Conservation (phyloP, 768 basidiomycete species). For the Mycena chlorophos region DNA sequence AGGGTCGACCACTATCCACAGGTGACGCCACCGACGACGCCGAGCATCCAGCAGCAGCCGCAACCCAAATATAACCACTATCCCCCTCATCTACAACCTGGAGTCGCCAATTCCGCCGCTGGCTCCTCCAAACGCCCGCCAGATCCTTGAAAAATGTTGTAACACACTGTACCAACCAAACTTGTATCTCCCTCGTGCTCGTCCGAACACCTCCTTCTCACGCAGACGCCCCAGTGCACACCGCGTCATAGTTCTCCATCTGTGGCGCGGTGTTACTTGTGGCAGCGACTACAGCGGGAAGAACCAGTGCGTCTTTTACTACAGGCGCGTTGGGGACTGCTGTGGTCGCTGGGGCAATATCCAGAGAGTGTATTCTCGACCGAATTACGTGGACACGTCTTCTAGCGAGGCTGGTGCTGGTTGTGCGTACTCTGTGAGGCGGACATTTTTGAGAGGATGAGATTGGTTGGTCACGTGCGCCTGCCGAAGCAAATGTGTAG, state of each 20-base stretch:
- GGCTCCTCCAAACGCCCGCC: no score
- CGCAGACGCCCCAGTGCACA: background rate
- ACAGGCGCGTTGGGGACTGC: background rate
- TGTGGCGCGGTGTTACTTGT: background rate
- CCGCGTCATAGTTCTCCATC: background rate
- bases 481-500: no score
- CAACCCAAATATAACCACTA: slow-evolving; percentile 11
- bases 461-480: no score
- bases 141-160: no score
- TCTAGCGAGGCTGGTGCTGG: background rate
- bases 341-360: background rate
- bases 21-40: no score
- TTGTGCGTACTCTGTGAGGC: background rate
- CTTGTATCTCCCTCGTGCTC: no score
- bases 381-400: background rate
- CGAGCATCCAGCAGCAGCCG: slow-evolving; percentile 37
- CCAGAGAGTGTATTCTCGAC: background rate
- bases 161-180: no score
- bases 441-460: background rate
- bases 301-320: background rate
- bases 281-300: background rate
- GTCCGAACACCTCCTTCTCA: background rate
- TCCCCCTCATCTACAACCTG: background rate
- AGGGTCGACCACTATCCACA: slow-evolving; percentile 45
- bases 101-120: background rate